Percentiles rank a stretch among this genome's conserved stretches.
Evolutionary conservation across 139 green algal species (phyloP).

Genomic region (Yamagishiella unicocca): DNA sequence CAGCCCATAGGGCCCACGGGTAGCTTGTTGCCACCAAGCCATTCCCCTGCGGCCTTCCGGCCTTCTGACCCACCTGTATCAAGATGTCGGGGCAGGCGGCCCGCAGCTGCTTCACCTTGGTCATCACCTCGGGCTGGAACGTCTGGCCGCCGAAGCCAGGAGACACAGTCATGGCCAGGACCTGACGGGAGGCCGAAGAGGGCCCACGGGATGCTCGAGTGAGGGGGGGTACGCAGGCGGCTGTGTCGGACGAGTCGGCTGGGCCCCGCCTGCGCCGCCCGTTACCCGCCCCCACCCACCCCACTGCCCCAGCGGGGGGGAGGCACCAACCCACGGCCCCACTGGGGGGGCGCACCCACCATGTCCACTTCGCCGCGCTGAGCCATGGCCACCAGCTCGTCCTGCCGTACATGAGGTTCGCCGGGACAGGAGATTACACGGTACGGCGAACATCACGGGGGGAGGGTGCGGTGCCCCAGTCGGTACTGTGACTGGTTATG

Average conservation of each 20-base stretch:
- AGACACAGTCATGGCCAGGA: constrained; percentile 89
- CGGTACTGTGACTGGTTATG: no score
- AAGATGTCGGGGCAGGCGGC: constrained; percentile 68
- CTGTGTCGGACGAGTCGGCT: no score
- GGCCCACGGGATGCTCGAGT: background rate
- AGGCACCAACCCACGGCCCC: no score
- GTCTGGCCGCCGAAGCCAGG: constrained; percentile 93
- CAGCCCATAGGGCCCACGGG: no score
- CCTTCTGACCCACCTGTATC: constrained; percentile 74
- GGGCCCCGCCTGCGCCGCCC: background rate
- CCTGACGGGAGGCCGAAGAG: constrained; percentile 52
- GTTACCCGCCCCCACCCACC: background rate
- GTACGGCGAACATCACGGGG: no score
- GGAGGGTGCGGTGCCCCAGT: no score
- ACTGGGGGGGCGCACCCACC: no score
- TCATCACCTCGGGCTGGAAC: constrained; percentile 77
- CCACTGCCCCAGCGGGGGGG: background rate
- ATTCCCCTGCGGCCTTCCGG: background rate
- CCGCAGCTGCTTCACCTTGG: constrained; percentile 77
- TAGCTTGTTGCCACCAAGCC: no score
- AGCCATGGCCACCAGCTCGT: constrained; percentile 64
- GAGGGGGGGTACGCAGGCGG: background rate
- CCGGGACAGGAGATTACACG: background rate
- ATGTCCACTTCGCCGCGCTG: constrained; percentile 67
- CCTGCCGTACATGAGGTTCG: background rate